Evolutionary conservation across 345 rosid genomes (phyloP).

Genomic region (Eucalyptus cladocalyx): DNA sequence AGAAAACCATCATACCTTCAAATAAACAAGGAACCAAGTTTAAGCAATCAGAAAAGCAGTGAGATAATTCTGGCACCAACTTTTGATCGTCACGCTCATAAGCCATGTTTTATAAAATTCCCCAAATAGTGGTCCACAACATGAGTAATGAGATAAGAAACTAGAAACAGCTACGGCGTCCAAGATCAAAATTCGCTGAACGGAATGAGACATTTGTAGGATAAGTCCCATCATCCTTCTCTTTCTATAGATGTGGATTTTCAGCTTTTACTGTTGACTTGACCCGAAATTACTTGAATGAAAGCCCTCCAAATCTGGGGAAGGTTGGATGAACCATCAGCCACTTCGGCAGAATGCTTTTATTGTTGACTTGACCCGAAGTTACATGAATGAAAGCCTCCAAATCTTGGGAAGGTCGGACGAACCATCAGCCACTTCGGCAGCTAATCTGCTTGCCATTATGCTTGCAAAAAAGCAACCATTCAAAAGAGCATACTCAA

Average conservation of each 20-base stretch:
- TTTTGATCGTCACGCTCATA: neutral
- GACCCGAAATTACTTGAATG: no score
- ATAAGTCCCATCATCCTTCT: no score
- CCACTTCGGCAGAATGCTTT: no score
- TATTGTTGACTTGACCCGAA: neutral
- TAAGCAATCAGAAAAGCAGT: neutral
- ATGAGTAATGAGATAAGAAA: neutral
- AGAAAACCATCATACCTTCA: neutral
- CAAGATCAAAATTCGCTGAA: no score
- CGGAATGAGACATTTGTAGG: no score
- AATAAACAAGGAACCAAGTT: neutral
- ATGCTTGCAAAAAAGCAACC: constrained; percentile 13
- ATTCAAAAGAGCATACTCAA: neutral
- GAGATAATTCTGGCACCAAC: neutral
- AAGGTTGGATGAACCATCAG: no score
- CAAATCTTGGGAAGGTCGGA: constrained; percentile 87
- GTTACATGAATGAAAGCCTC: constrained; percentile 42
- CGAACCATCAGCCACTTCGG: constrained; percentile 82
- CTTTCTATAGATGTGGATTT: neutral
- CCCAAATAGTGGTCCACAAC: neutral
- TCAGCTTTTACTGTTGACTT: no score
- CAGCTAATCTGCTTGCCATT: constrained; percentile 45
- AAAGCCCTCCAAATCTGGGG: no score
- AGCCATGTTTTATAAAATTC: neutral
- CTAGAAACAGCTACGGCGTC: no score